Percentiles rank a stretch among this genome's conserved stretches.
These are phyloP conservation scores for Isoetes taiwanensis DNA, from an alignment of 75 land plant species.

Conservation along the genomic window DNA sequence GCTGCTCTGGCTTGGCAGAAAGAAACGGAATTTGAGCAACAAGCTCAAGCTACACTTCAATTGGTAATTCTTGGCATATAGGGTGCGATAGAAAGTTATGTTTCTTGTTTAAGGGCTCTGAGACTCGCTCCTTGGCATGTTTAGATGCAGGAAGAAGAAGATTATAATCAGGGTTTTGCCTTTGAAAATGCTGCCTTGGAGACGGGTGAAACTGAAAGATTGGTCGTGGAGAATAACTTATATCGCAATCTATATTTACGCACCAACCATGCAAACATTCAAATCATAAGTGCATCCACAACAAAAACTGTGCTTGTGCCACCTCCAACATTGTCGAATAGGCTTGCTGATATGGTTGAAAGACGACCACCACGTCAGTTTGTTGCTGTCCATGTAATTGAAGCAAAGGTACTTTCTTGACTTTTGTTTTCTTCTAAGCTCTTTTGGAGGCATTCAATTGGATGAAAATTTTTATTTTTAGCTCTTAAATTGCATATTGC, in stretches of 20 bases:
- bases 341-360: constrained; percentile 36
- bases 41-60: constrained; percentile 20
- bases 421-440: background rate
- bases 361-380: constrained; percentile 44
- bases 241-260: constrained; percentile 66
- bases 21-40: constrained; percentile 51
- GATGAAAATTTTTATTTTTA: no score
- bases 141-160: background rate
- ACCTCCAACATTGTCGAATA: constrained; percentile 70
- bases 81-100: background rate
- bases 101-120: background rate
- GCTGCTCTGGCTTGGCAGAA: constrained; percentile 57
- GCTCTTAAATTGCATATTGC: no score
- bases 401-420: constrained; percentile 55
- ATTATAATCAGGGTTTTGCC: background rate
- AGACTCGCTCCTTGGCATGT: constrained; percentile 18
- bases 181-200: constrained; percentile 52
- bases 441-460: background rate
- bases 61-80: constrained; percentile 24
- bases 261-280: constrained; percentile 30
- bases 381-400: constrained; percentile 63
- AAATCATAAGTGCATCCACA: constrained; percentile 29
- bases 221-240: constrained; percentile 62
- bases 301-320: constrained; percentile 40
- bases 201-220: constrained; percentile 67